Percentiles rank a stretch among this genome's conserved stretches.
Conservation (phyloP, 2,329 filamentous ascomycete species). For the Monilinia laxa region DNA sequence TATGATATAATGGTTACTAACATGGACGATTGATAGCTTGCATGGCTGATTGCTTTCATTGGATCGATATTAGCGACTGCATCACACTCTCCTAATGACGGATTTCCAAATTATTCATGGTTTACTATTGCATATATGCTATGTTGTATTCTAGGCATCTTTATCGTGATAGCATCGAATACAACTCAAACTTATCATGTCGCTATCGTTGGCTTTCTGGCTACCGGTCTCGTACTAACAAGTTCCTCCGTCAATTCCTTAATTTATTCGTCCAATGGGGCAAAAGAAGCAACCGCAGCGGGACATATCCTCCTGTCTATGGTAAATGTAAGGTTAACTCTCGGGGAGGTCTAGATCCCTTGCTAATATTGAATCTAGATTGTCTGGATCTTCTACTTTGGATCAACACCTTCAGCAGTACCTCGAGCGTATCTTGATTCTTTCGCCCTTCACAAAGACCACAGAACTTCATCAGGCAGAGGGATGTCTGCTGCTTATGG, state of each 20-base stretch:
- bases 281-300: constrained; percentile 82
- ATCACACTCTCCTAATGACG: constrained; percentile 46
- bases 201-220: constrained; percentile 84
- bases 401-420: constrained; percentile 81
- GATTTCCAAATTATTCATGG: constrained; percentile 87
- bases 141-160: constrained; percentile 76
- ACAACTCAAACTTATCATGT: constrained; percentile 86
- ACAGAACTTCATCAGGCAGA: constrained; percentile 41
- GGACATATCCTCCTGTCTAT: constrained; percentile 94
- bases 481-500: constrained; percentile 70
- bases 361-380: constrained; percentile 56
- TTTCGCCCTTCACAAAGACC: constrained; percentile 88
- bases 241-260: constrained; percentile 84
- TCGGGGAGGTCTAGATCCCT: neutral
- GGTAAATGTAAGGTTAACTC: constrained; percentile 67
- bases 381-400: constrained; percentile 99
- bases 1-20: constrained; percentile 11
- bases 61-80: constrained; percentile 71
- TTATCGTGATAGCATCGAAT: constrained; percentile 80
- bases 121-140: constrained; percentile 87
- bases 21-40: constrained; percentile 59
- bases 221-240: constrained; percentile 78
- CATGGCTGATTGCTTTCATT: constrained; percentile 92
- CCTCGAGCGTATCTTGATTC: constrained; percentile 93
- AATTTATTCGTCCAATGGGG: constrained; percentile 71